These are phyloP conservation scores for Paradendryphiella salina DNA, from an alignment of 2,329 filamentous ascomycete species.

Conservation along the genomic window DNA sequence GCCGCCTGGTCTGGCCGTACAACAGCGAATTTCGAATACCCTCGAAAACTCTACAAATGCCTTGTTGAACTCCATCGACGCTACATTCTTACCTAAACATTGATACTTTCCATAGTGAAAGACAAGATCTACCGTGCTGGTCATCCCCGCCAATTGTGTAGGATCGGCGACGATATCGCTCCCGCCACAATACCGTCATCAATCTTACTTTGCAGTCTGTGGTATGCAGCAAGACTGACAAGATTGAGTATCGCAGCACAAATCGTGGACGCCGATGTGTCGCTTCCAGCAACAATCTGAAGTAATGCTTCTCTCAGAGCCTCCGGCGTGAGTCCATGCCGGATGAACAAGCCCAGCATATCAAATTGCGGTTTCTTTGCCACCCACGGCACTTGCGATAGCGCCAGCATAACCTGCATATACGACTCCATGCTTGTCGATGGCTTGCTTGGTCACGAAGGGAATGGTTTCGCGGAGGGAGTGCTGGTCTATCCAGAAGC, in stretches of 20 bases:
- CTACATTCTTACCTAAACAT: conserved; percentile 34
- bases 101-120: conserved; percentile 35
- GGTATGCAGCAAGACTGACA: conserved; percentile 51
- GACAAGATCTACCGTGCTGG: conserved; percentile 22
- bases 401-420: conserved; percentile 23
- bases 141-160: conserved; percentile 36
- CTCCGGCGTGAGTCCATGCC: conserved; percentile 50
- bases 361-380: conserved; percentile 48
- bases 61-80: conserved; percentile 40
- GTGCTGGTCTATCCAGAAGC: conserved; percentile 21
- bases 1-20: background rate
- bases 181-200: conserved; percentile 43
- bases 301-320: conserved; percentile 50
- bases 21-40: background rate
- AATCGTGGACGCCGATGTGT: conserved; percentile 60
- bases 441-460: background rate
- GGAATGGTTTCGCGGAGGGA: conserved; percentile 4
- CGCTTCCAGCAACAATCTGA: conserved; percentile 59
- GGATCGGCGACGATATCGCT: conserved; percentile 44
- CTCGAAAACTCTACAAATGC: conserved; percentile 29
- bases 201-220: conserved; percentile 52
- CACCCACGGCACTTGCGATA: conserved; percentile 21
- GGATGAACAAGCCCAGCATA: conserved; percentile 58
- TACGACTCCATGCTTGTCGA: conserved; percentile 28
- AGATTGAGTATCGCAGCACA: conserved; percentile 56